phyloP scores from a whole-genome alignment of 371 early-diverging fungal species.

The Rhizomucor pusillus region DNA sequence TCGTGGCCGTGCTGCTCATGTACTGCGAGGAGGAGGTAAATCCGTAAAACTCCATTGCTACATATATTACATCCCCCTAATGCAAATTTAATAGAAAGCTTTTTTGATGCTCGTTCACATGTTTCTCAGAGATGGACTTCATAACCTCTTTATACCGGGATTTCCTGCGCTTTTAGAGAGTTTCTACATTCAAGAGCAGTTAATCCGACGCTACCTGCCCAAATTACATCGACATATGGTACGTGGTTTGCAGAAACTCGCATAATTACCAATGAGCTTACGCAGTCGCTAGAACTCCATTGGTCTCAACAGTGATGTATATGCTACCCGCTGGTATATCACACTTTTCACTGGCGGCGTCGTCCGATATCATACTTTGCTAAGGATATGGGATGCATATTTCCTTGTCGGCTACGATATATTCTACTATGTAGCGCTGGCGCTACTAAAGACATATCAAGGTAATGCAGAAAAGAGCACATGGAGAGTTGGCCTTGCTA shows the following conservation, averaged over 20 bases:
- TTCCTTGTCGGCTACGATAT: constrained; percentile 58
- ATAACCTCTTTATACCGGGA: constrained; percentile 57
- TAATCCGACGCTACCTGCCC: constrained; percentile 49
- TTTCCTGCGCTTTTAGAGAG: constrained; percentile 63
- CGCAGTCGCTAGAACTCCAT: constrained; percentile 31
- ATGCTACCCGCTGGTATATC: constrained; percentile 66
- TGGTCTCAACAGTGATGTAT: constrained; percentile 50
- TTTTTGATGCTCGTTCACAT: constrained; percentile 55
- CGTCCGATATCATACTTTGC: constrained; percentile 52
- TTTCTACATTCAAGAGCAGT: constrained; percentile 59
- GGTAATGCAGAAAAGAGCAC: constrained; percentile 25
- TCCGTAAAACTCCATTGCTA: background rate
- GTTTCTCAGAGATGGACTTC: constrained; percentile 52
- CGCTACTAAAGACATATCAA: constrained; percentile 53
- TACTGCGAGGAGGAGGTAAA: constrained; percentile 89
- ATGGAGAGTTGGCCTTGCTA: background rate
- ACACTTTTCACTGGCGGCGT: constrained; percentile 63
- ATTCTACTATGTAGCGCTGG: constrained; percentile 56
- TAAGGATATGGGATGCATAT: constrained; percentile 64
- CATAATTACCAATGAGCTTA: background rate
- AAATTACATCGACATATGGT: constrained; percentile 53
- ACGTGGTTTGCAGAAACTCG: background rate
- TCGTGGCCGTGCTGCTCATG: constrained; percentile 86
- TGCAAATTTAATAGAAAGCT: constrained; percentile 32
- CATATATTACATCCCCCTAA: background rate